Base-by-base conservation (phyloP, 2,329 filamentous ascomycete genomes). In the Ceratocystiopsis sp. region DNA sequence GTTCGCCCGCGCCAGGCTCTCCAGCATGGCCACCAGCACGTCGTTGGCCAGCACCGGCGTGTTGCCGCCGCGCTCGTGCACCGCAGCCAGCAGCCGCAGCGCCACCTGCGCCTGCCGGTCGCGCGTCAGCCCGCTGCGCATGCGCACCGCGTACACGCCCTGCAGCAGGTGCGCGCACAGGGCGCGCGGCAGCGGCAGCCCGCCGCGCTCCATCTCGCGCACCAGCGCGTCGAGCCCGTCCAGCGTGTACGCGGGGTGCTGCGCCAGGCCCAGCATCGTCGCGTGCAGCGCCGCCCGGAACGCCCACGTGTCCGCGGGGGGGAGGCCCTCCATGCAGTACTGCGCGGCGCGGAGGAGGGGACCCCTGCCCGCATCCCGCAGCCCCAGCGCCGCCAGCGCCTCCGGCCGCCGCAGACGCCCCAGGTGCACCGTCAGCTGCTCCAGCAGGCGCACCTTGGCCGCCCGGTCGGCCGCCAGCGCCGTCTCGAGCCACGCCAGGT, bases 21-120 rank as follows among this genome's bases (percentile, higher is more conserved):
- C 62, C 14, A 73, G 73, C 33, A 72, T 56, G 11, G 61, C 53
- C 13, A 68, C 60, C 40, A 78, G 61, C 42, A 78, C 55, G 21
- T 70, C 64, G 44, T 64, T 57, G 25, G 59, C 57, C 43, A 67
- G 52, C 17, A 70, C 53, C 3, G 54, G 47, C 44, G 68, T 54
- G n/a, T n/a, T n/a, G n/a, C n/a, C 21, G 16, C 65, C 63, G 10
- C 68, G 64, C 48, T 66, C 63, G 38, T 65, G 57, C 42, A 69
- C 61, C 6, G 62, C 64, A 14, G 60, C 54, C 9, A 71, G 53
- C 13, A 73, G 52, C 32, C 63, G 54, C 38, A 68, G 59, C 3
- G 66, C 59, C 5, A 70, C 51, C 17, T 55, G 50, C 1, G 65
- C 53, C 36, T 62, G 59, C 16, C 56, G 45, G 3, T 48, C 45